Base-by-base conservation (phyloP, 148 eudicot species). In the Amaranthus hypochondriacus region DNA sequence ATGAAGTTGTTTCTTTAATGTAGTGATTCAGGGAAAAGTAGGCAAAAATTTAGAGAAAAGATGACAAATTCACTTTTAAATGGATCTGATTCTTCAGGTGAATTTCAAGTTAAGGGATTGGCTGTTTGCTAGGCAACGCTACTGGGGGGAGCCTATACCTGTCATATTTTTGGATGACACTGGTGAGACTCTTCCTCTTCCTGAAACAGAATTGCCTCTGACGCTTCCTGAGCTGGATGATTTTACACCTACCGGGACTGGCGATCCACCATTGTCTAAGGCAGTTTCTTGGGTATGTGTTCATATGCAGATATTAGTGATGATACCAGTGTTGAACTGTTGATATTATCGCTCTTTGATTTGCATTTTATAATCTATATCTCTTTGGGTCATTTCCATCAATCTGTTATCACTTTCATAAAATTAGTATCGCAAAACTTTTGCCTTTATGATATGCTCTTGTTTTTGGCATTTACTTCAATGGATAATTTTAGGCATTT, bases 141-240 rank as follows among this genome's bases (percentile, higher is more conserved):
- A 95, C 66, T 95, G 98, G 98, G 98, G 98, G 75, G 98, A 95
- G 82, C 98, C 98, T 70, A 92, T 95, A 67, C 98, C 98, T 62
- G 93, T 95, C 67, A 78, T 95, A 56, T 90, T 95, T 74, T 69
- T 81, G 64, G 85, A 87, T 68, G 89, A 87, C 42, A 83, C 80
- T 54, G 81, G 89, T 59, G 93, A 90, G 71, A 80, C 75, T 64
- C 72, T 92, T 78, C 89, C 93, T 3, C 84, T 95, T 80, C 88
- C 98, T 72, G 98, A 92, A 86, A 85, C 72, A 70, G 96, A 88
- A 75, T 86, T 95, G 75, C 98, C 98, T 73, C 83, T 95, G 78
- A 85, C 86, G 65, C 98, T 95, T 79, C 98, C 98, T 51, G 97
- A 91, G 83, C 83, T 95, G 84, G 96, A 95, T 79, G 98, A 95